Evolutionary conservation across 2,329 filamentous ascomycete species (phyloP).

Genomic region (Hypoxylon sp.): DNA sequence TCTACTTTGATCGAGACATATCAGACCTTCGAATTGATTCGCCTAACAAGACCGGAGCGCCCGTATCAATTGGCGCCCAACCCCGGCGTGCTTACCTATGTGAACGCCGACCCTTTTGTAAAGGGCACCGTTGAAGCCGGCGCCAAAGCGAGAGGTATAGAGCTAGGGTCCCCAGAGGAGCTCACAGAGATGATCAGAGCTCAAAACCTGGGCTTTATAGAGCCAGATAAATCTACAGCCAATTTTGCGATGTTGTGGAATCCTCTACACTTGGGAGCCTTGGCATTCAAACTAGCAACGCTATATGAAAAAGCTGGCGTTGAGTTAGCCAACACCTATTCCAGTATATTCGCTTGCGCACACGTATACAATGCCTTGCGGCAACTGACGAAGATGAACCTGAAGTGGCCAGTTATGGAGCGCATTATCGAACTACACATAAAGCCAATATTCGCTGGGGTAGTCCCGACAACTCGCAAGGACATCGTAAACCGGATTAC

Average conservation of each 20-base stretch:
- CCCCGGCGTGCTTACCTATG: not conserved
- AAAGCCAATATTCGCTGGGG: not conserved
- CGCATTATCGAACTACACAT: not conserved
- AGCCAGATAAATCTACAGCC: not conserved
- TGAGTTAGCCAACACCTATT: not conserved
- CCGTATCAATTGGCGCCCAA: too few relatives aligned
- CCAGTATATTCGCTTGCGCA: not conserved
- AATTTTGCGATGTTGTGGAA: not conserved
- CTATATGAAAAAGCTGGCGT: not conserved
- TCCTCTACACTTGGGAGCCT: not conserved
- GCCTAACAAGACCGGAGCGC: not conserved
- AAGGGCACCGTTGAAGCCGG: not conserved
- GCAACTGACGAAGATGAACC: not conserved
- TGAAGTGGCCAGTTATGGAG: conserved; percentile 8
- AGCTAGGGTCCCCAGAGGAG: not conserved
- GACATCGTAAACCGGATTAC: not conserved
- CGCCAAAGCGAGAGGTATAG: not conserved
- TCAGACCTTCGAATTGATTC: not conserved
- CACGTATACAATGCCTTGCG: conserved; percentile 14
- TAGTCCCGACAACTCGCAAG: not conserved
- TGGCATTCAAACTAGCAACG: not conserved
- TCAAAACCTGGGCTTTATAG: not conserved
- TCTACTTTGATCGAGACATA: not conserved
- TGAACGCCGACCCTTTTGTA: not conserved
- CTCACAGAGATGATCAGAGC: not conserved